Evolutionary conservation across 345 rosid genomes (phyloP).

Genomic region (Toxicodendron radicans): DNA sequence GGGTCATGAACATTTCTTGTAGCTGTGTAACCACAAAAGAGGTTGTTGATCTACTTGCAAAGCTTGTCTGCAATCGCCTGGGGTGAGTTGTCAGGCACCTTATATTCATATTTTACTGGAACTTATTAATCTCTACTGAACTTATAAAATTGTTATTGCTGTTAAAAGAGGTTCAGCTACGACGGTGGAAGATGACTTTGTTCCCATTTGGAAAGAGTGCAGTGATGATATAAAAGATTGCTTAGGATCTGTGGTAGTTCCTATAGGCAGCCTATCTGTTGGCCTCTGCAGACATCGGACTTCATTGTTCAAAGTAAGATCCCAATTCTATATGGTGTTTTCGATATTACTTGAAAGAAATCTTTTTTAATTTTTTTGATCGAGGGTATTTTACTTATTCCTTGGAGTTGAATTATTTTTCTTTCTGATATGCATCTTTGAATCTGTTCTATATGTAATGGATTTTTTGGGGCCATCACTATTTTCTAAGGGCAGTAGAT

Average conservation of each 20-base stretch:
- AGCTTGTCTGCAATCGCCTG: constrained; percentile 86
- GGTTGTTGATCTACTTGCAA: constrained; percentile 92
- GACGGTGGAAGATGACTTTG: constrained; percentile 63
- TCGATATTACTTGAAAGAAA: not conserved
- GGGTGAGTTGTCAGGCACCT: constrained; percentile 59
- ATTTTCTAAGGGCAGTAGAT: not conserved
- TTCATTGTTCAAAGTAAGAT: constrained; percentile 87
- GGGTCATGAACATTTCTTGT: constrained; percentile 69
- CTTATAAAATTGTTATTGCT: constrained; percentile 32
- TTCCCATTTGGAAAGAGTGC: constrained; percentile 76
- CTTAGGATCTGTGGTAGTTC: constrained; percentile 84
- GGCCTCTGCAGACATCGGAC: constrained; percentile 99
- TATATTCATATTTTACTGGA: constrained; percentile 15
- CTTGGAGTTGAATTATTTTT: not conserved
- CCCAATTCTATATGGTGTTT: constrained; percentile 17
- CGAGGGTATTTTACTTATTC: constrained; percentile 5
- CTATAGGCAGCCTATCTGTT: constrained; percentile 84
- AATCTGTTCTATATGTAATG: not conserved
- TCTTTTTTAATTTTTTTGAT: not conserved
- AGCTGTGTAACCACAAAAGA: constrained; percentile 75
- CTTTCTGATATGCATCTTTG: not conserved
- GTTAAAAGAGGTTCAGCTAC: constrained; percentile 69
- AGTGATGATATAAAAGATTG: constrained; percentile 75
- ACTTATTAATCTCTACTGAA: constrained; percentile 13
- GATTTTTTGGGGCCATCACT: constrained; percentile 1